Conservation (phyloP, 2,329 filamentous ascomycete species). For the Penicillium concentricum region DNA sequence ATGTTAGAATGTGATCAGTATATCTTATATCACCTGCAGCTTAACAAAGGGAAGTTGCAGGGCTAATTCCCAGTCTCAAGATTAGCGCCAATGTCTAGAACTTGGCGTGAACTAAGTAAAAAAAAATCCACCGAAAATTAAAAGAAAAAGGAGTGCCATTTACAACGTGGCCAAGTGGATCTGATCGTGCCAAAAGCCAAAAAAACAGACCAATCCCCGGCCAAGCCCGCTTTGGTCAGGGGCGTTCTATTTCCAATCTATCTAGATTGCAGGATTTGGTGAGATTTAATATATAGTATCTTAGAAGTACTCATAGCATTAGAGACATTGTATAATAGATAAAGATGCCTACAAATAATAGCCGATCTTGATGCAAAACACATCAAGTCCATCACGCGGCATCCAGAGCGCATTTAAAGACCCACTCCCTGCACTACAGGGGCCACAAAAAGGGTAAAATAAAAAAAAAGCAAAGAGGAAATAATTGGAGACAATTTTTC, state of each 20-base stretch:
- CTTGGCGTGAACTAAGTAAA: slow-evolving; percentile 7
- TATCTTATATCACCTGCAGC: background rate
- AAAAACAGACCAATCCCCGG: slow-evolving; percentile 7
- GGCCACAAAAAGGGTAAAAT: slow-evolving; percentile 10
- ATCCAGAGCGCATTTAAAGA: slow-evolving; percentile 19
- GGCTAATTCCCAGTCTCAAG: background rate
- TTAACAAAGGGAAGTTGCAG: background rate
- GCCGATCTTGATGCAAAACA: slow-evolving; percentile 14
- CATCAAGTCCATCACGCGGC: slow-evolving; percentile 14
- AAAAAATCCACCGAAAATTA: slow-evolving; percentile 6
- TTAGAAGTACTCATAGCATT: no score
- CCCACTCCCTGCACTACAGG: slow-evolving; percentile 24
- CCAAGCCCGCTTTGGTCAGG: slow-evolving; percentile 1
- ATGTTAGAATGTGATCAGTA: background rate
- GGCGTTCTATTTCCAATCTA: background rate
- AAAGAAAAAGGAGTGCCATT: slow-evolving; percentile 23
- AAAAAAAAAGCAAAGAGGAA: slow-evolving; percentile 1
- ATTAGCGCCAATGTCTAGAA: slow-evolving; percentile 11
- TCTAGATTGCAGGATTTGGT: no score
- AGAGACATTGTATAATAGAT: no score
- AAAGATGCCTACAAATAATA: background rate
- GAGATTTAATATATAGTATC: no score
- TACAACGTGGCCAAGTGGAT: slow-evolving; percentile 29
- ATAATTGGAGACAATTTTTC: slow-evolving; percentile 20
- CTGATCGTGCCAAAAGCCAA: slow-evolving; percentile 24